Evolutionary conservation across 192 early-diverging fungal genomes (phyloP).

Genomic region (Mycoemilia scoparia): DNA sequence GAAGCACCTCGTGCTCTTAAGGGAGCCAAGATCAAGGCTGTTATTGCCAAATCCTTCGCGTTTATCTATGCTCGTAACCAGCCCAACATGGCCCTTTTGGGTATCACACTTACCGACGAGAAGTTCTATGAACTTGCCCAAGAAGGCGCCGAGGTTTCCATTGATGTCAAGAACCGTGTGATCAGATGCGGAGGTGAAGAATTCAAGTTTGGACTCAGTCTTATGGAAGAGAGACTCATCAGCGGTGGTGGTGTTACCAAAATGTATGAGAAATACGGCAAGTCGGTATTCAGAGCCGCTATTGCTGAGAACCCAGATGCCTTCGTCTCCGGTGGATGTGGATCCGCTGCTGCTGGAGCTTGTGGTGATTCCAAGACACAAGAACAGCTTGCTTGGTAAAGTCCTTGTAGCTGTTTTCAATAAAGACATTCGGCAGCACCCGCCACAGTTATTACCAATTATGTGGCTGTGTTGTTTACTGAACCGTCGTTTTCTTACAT

Average conservation of each 20-base stretch:
- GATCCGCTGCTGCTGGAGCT: slow-evolving; percentile 9
- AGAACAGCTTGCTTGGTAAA: slow-evolving; percentile 29
- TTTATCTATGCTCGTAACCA: slow-evolving; percentile 74
- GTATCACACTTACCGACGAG: slow-evolving; percentile 52
- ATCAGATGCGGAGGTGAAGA: slow-evolving; percentile 36
- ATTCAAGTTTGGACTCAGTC: slow-evolving; percentile 42
- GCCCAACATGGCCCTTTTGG: slow-evolving; percentile 64
- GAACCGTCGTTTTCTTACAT: too few relatives aligned
- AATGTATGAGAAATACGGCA: slow-evolving; percentile 64
- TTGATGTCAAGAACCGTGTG: slow-evolving; percentile 46
- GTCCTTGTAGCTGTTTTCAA: too few relatives aligned
- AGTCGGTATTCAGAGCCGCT: slow-evolving; percentile 51
- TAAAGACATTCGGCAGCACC: too few relatives aligned
- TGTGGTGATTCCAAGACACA: slow-evolving; percentile 21
- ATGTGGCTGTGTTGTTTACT: too few relatives aligned
- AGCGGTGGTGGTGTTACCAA: slow-evolving; percentile 55
- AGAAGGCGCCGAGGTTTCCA: slow-evolving; percentile 50
- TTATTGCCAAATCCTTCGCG: slow-evolving; percentile 64
- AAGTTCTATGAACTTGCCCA: slow-evolving; percentile 55
- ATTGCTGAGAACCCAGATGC: slow-evolving; percentile 39
- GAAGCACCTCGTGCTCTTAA: slow-evolving; percentile 59
- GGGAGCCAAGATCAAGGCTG: slow-evolving; percentile 48
- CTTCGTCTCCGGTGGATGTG: slow-evolving; percentile 22
- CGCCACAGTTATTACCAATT: too few relatives aligned
- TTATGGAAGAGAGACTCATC: slow-evolving; percentile 58